phyloP scores from a whole-genome alignment of 108 stramenopile species.

The Skeletonema marinoi region DNA sequence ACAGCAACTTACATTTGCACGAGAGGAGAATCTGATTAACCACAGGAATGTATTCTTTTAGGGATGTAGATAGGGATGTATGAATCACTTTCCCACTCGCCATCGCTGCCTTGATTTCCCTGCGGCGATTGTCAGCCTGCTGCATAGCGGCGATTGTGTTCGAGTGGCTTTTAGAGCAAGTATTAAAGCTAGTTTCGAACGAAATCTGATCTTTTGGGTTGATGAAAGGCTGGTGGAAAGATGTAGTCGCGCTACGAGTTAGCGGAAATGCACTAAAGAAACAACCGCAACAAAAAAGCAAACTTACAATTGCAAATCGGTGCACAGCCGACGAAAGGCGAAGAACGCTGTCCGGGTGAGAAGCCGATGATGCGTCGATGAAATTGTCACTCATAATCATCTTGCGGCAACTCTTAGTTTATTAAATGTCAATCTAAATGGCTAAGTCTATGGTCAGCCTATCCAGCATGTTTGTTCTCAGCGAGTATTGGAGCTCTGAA shows the following conservation, averaged over 20 bases:
- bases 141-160: constrained; percentile 26
- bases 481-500: too few relatives aligned
- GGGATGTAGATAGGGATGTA: constrained; percentile 19
- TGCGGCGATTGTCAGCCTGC: constrained; percentile 36
- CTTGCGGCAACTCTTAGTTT: background rate
- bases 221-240: constrained; percentile 21
- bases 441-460: too few relatives aligned
- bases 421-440: too few relatives aligned
- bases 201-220: constrained; percentile 53
- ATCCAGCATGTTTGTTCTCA: too few relatives aligned
- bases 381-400: constrained; percentile 3
- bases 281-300: background rate
- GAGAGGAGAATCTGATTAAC: constrained; percentile 81
- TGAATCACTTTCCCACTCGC: constrained; percentile 31
- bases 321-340: constrained; percentile 83
- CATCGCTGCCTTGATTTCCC: constrained; percentile 39
- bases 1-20: constrained; percentile 86
- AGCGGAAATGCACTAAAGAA: background rate
- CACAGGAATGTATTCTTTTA: constrained; percentile 56
- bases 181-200: constrained; percentile 69
- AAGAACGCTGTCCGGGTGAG: constrained; percentile 80
- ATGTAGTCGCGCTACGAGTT: background rate
- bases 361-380: constrained; percentile 34
- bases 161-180: constrained; percentile 39
- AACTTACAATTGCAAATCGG: constrained; percentile 59